A percentile compares a stretch with the other conserved stretches of the same genome.
Evolutionary conservation across 2,329 filamentous ascomycete genomes (phyloP).

Genomic region (Colletotrichum karsti): DNA sequence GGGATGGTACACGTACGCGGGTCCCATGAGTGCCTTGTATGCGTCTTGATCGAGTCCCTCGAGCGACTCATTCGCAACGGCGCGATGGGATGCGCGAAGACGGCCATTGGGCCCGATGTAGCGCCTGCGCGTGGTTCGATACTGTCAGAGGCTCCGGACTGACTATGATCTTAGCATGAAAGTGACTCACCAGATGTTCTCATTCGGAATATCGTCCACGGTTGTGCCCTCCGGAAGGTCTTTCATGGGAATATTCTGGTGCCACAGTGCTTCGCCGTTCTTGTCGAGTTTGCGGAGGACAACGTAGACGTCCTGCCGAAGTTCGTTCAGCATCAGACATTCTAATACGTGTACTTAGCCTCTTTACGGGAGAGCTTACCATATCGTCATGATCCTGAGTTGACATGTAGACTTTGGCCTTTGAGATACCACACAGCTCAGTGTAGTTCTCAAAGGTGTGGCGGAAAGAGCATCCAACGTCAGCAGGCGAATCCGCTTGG

Average conservation of each 20-base stretch:
- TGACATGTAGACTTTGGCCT: background rate
- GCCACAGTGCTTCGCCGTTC: background rate
- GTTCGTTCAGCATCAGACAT: background rate
- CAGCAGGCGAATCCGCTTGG: background rate
- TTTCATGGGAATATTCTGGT: background rate
- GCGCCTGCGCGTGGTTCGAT: rapidly evolving
- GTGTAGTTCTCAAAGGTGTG: background rate
- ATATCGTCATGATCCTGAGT: background rate
- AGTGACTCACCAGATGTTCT: background rate
- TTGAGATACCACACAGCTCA: background rate
- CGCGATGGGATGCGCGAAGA: background rate
- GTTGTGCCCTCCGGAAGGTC: background rate
- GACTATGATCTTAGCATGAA: background rate
- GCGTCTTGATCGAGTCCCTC: background rate
- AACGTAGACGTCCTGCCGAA: background rate
- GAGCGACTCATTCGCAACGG: background rate
- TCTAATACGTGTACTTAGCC: background rate
- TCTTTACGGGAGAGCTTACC: background rate
- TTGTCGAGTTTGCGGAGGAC: background rate
- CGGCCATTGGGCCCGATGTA: background rate
- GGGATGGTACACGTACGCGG: background rate
- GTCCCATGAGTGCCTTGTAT: background rate
- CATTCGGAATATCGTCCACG: background rate
- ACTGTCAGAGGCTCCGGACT: background rate
- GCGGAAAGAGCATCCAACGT: background rate